A percentile compares a stretch with the other conserved stretches of the same genome.
Evolutionary conservation across 495 filamentous ascomycete species (phyloP).

Genomic region (Aspergillus cristatus): DNA sequence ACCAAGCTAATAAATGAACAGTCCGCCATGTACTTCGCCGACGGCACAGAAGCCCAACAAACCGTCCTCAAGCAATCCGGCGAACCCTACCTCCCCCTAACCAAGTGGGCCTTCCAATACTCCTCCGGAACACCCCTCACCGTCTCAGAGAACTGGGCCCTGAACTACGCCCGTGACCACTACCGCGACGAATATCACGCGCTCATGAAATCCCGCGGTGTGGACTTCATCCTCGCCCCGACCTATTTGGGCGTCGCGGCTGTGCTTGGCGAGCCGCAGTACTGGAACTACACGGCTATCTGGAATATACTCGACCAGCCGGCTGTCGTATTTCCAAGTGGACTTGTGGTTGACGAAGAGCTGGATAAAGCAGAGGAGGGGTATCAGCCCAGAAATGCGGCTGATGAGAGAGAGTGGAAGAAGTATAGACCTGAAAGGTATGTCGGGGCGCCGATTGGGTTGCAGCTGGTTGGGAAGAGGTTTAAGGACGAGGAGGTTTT

Average conservation of each 20-base stretch:
- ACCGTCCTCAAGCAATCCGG: conserved; percentile 37
- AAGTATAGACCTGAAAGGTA: conserved; percentile 29
- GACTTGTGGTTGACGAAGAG: conserved; percentile 34
- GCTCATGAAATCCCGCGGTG: conserved; percentile 48
- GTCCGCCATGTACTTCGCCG: conserved; percentile 47
- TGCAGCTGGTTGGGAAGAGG: conserved; percentile 43
- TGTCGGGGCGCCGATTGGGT: conserved; percentile 36
- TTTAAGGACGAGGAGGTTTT: conserved; percentile 35
- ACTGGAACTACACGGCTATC: conserved; percentile 63
- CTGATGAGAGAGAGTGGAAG: conserved; percentile 30
- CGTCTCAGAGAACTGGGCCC: conserved; percentile 34
- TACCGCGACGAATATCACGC: conserved; percentile 51
- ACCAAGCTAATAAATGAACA: conserved; percentile 2
- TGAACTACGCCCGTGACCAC: conserved; percentile 40
- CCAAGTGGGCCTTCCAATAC: conserved; percentile 47
- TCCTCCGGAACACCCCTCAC: conserved; percentile 33
- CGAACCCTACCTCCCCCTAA: conserved; percentile 49
- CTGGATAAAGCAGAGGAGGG: conserved; percentile 21
- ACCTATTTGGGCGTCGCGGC: conserved; percentile 50
- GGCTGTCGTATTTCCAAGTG: conserved; percentile 45
- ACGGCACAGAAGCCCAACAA: conserved; percentile 38
- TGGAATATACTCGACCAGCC: conserved; percentile 72
- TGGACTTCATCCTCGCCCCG: conserved; percentile 66
- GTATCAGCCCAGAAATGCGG: conserved; percentile 21
- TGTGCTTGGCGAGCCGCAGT: conserved; percentile 48